Conservation (phyloP, 2,329 filamentous ascomycete species). For the Xylariaceae sp. region DNA sequence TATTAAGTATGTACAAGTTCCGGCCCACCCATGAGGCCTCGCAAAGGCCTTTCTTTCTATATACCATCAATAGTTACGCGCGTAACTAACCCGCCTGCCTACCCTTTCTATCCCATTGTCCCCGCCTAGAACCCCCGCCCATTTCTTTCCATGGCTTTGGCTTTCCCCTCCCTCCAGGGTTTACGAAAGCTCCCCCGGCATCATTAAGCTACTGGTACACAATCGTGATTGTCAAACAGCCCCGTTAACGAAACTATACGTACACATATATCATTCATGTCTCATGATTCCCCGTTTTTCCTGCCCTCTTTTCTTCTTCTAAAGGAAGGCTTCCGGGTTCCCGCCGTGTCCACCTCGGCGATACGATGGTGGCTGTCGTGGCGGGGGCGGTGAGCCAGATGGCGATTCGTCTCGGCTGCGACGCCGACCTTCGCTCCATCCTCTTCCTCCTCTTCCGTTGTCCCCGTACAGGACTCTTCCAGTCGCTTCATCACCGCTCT, state of each 20-base stretch:
- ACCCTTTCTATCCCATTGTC: no score
- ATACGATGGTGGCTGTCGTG: conserved; percentile 20
- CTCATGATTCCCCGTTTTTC: conserved; percentile 19
- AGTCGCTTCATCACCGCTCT: conserved; percentile 28
- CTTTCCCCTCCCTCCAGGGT: no score
- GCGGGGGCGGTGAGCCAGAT: conserved; percentile 20
- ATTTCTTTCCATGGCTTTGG: no score
- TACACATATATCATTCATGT: conserved; percentile 24
- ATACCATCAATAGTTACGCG: neutral
- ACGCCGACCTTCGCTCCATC: conserved; percentile 25
- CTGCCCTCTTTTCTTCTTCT: neutral
- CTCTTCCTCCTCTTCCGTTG: conserved; percentile 23
- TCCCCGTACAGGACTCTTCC: conserved; percentile 27
- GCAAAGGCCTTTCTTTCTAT: conserved; percentile 1
- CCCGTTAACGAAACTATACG: conserved; percentile 12
- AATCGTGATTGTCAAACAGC: conserved; percentile 13
- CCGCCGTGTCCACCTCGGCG: conserved; percentile 20
- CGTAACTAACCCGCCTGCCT: no score
- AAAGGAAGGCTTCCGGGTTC: conserved; percentile 21
- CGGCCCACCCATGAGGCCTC: neutral
- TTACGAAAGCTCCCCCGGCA: neutral
- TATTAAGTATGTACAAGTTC: neutral
- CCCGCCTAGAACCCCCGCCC: no score
- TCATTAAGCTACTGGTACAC: conserved; percentile 11
- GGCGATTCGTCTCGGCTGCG: conserved; percentile 20